A percentile compares a stretch with the other conserved stretches of the same genome.
phyloP scores from a whole-genome alignment of 2,329 filamentous ascomycete genomes.

The Tolypocladium pustulatum region DNA sequence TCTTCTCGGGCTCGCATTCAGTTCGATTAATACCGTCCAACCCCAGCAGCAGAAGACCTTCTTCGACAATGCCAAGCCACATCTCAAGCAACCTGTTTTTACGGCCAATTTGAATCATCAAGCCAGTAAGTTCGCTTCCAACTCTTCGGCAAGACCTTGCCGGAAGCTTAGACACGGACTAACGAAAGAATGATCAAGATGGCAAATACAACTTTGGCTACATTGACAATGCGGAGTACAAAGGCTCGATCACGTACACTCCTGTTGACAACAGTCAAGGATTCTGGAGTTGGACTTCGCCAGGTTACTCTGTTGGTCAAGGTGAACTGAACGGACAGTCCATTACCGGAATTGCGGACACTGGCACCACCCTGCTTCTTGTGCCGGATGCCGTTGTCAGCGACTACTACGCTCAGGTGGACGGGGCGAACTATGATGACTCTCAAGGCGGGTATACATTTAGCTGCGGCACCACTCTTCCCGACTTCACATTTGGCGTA shows the following conservation, averaged over 20 bases:
- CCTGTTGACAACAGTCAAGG: constrained; percentile 50
- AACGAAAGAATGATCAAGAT: constrained; percentile 10
- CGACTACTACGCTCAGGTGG: constrained; percentile 34
- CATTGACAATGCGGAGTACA: constrained; percentile 54
- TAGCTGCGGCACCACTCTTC: constrained; percentile 31
- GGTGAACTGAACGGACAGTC: constrained; percentile 2
- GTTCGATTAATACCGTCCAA: constrained; percentile 28
- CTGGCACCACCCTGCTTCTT: constrained; percentile 53
- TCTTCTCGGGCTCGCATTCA: constrained; percentile 33
- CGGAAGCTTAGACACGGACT: neutral
- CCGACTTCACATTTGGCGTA: constrained; percentile 42
- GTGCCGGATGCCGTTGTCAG: constrained; percentile 40
- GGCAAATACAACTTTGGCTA: constrained; percentile 67
- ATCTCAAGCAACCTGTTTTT: constrained; percentile 37
- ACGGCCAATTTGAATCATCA: constrained; percentile 55
- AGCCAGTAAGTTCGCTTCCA: constrained; percentile 7
- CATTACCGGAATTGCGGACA: constrained; percentile 40
- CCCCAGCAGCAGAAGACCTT: constrained; percentile 32
- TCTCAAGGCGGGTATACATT: constrained; percentile 23
- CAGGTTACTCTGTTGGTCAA: constrained; percentile 11
- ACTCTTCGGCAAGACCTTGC: neutral
- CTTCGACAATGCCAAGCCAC: constrained; percentile 20
- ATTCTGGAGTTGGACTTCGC: constrained; percentile 43
- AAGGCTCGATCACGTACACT: constrained; percentile 50
- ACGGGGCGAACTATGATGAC: constrained; percentile 21